These are phyloP conservation scores for Cafeteria roenbergensis DNA, from an alignment of 108 stramenopile genomes.

Conservation along the genomic window DNA sequence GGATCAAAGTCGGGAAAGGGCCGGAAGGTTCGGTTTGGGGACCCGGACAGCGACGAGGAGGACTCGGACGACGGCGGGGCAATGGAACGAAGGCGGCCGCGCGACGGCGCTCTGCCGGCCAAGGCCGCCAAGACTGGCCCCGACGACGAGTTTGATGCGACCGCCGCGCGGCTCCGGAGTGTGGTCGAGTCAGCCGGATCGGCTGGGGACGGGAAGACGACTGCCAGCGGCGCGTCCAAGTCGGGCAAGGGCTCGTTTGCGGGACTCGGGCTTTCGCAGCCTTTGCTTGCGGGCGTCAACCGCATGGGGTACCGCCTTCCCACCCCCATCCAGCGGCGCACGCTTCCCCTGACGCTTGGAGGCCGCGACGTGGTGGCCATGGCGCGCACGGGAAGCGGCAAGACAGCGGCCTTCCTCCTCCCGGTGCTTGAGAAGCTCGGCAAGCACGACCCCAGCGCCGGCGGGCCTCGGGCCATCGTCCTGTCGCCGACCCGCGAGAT, in stretches of 20 bases:
- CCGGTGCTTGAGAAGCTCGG: constrained; percentile 69
- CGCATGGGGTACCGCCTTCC: constrained; percentile 80
- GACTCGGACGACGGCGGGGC: too few species aligned
- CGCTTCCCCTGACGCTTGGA: constrained; percentile 69
- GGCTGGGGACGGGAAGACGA: too few species aligned
- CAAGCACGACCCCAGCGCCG: constrained; percentile 34
- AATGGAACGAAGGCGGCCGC: too few species aligned
- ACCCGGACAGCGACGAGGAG: too few species aligned
- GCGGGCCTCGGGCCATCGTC: constrained; percentile 51
- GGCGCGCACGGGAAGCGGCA: constrained; percentile 88
- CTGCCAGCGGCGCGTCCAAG: too few species aligned
- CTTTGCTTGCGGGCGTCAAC: constrained; percentile 62
- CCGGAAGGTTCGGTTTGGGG: too few species aligned
- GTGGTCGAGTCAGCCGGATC: too few species aligned
- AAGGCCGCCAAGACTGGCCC: too few species aligned
- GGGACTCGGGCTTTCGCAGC: constrained; percentile 55
- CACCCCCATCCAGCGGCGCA: constrained; percentile 91
- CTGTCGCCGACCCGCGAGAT: constrained; percentile 91
- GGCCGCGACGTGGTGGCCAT: constrained; percentile 82
- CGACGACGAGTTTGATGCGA: too few species aligned
- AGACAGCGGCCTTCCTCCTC: constrained; percentile 83
- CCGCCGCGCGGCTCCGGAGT: too few species aligned
- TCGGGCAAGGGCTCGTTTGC: constrained; percentile 72
- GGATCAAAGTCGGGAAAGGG: too few species aligned
- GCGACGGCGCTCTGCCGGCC: too few species aligned